Base-by-base conservation (phyloP, 2,329 filamentous ascomycete genomes). In the Catunica adiposa region DNA sequence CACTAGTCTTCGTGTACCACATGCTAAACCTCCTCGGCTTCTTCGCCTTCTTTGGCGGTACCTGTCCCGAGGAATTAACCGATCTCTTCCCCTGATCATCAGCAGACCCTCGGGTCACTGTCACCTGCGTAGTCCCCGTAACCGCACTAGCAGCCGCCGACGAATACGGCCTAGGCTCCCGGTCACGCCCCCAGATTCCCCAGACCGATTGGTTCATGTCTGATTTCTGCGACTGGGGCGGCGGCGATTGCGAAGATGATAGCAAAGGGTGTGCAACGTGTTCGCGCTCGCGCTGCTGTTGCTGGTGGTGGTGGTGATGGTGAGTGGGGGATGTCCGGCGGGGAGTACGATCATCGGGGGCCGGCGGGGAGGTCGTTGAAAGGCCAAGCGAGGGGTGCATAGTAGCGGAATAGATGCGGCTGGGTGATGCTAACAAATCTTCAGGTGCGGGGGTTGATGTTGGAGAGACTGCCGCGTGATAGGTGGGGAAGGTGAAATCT, bases 1-100 rank as follows among this genome's bases (percentile, higher is more conserved):
- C 34, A 9, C 46, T 23, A 7, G 46, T 25, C 20, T 20, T 25
- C 37, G 42, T 5, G 11, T 5, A 7, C 54, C 54, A 56, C 3
- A 52, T 29, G 29, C 54, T 52, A 2, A 56, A 22, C 15, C 47
- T 37, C 14, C 54, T 48, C n/a, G 47, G 9, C 26, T 51, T 51
- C 17, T 46, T 46, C 22, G 31, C n/a, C 51, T 53, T 53, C n/a
- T 25, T 20, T 17, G 51, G 51, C 23, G 44, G 44, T 15, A 22
- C 26, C 17, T 15, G 53, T 44, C 4, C 14, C 44, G 29, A 34
- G 11, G 11, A 5, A 44, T 44, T 17, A 44, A 2, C 40, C 40
- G 15, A n/a, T 22, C 40, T n/a, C 40, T 44, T 44, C 40, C 40
- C 40, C n/a, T 22, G 3, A 17, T n/a, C 40, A 26, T 23, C 40